Base-by-base conservation (phyloP, 2,329 filamentous ascomycete genomes). In the Cladosporium sp. region DNA sequence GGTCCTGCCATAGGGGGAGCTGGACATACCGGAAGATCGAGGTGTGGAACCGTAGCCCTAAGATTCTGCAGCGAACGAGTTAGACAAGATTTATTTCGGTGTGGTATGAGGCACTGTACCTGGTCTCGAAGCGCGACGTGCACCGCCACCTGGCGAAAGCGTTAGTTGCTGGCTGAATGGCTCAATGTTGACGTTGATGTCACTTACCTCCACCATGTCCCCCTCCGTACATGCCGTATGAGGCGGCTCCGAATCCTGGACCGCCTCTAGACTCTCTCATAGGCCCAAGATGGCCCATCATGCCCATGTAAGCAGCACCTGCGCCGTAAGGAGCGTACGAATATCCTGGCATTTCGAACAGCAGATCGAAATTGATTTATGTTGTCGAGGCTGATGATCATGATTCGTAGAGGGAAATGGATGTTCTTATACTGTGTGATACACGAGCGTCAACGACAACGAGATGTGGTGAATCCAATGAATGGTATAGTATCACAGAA, bases 241-340 rank as follows among this genome's bases (percentile, higher is more conserved):
- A 58, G 6, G 56, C 56, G 8, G 56, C 56, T 10, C 34, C 23
- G 14, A 21, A 39, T 5, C 32, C 32, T 25, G 56, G 21, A n/a
- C 32, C 14, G 6, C 56, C 34, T 46, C 34, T 26, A 26, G 34
- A 39, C 14, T 39, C n/a, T 43, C 56, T 58, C 23, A 58, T 39
- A 18, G 56, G 56, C 13, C 56, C 56, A 10, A 43, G 56, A 43
- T 58, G 56, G n/a, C 56, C 13, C 23, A 43, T n/a, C 56, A 58
- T 43, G 5, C 34, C 56, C 34, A 43, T 39, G 16, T 58, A 58
- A 21, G 56, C 56, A 34, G 34, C 34, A 28, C 56, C 34, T 16
- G 23, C 32, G 21, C 56, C 56, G 13, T 1, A 28, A 25, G 53
- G 53, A 57, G 28, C 53, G 53, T 36, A 57, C 14, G 28, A 30